A percentile compares a stretch with the other conserved stretches of the same genome.
These are phyloP conservation scores for Nothomitra cinnamomea DNA, from an alignment of 2,329 filamentous ascomycete genomes.

Conservation along the genomic window DNA sequence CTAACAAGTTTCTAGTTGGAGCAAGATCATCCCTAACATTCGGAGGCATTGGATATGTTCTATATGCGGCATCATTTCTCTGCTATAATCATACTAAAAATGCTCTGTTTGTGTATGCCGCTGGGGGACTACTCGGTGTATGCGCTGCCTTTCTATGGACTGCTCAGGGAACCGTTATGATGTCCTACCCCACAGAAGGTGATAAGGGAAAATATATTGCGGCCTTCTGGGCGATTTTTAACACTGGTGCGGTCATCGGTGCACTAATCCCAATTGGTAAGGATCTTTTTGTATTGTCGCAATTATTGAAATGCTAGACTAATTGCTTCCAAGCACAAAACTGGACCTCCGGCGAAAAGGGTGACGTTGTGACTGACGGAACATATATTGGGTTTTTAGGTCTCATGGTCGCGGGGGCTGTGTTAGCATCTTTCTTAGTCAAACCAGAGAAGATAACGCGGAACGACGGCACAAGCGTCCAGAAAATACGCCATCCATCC, in stretches of 20 bases:
- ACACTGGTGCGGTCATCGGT: slow-evolving; percentile 77
- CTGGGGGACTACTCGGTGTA: slow-evolving; percentile 31
- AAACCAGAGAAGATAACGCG: slow-evolving; percentile 59
- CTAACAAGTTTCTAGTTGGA: slow-evolving; percentile 27
- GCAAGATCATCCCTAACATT: slow-evolving; percentile 24
- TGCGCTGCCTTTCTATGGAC: slow-evolving; percentile 33
- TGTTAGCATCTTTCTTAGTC: slow-evolving; percentile 50
- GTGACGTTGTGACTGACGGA: slow-evolving; percentile 45
- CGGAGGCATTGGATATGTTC: slow-evolving; percentile 29
- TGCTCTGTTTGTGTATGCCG: slow-evolving; percentile 30
- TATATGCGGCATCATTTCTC: slow-evolving; percentile 31
- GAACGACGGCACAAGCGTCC: slow-evolving; percentile 59
- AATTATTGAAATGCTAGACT: slow-evolving; percentile 34
- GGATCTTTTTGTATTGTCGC: background rate
- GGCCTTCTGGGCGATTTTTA: slow-evolving; percentile 92
- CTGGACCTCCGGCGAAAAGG: slow-evolving; percentile 31
- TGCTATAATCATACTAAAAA: slow-evolving; percentile 33
- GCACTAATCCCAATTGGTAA: slow-evolving; percentile 5
- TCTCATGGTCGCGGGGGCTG: slow-evolving; percentile 58
- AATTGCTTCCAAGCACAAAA: slow-evolving; percentile 42
- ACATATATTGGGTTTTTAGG: slow-evolving; percentile 82
- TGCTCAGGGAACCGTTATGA: slow-evolving; percentile 33
- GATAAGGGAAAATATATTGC: slow-evolving; percentile 80
- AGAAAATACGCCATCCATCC: slow-evolving; percentile 70
- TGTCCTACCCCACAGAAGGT: slow-evolving; percentile 60